Evolutionary conservation across 1,139 yeast species (phyloP), one percentile per base, ranked within the genome.

Genomic region (Wickerhamiella infanticola): DNA sequence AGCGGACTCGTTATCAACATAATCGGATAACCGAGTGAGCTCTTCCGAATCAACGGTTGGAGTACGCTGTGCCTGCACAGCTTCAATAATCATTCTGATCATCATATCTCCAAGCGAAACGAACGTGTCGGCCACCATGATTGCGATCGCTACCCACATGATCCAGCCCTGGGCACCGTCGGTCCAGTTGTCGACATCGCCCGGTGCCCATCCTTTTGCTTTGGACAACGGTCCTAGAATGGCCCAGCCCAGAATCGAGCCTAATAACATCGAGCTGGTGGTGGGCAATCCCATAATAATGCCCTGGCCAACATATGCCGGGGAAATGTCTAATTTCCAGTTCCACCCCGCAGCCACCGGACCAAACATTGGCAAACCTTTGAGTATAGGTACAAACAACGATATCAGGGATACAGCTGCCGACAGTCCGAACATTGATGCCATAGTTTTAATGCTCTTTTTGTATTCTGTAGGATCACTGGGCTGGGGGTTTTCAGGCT

Each of bases 91-190:
- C 31, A 13, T 45, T 42, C 7, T 45, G 45, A 9, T 24, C 45
- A n/a, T 31, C n/a, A 27, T 45, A 44, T 25, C 27, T 35, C 27
- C 13, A 55, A 90, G 81, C 0, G 95, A 81, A 1, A 88, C 85
- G 9, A 85, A 68, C 3, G 95, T 83, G 60, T 90, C 98, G 45
- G 85, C 80, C 26, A 90, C 83, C 98, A 90, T 90, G 38, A 86
- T 86, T 35, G 95, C 79, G 55, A 90, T 72, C 61, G 94, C 80
- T 49, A 86, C 70, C 98, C 98, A 90, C 58, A 90, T 68, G 47
- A 90, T 84, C 98, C 98, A 90, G 11, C 98, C 98, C 59, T 90
- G 96, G 1, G 88, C 83, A 1, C 97, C 97, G 26, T 75, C 71
- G 54, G 83, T 79, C 95, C 96, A 90, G 62, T 86, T 95, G 55